A percentile compares a stretch with the other conserved stretches of the same genome.
Conservation (phyloP, 1,139 yeast genomes). For the Kodamaea sp. region DNA sequence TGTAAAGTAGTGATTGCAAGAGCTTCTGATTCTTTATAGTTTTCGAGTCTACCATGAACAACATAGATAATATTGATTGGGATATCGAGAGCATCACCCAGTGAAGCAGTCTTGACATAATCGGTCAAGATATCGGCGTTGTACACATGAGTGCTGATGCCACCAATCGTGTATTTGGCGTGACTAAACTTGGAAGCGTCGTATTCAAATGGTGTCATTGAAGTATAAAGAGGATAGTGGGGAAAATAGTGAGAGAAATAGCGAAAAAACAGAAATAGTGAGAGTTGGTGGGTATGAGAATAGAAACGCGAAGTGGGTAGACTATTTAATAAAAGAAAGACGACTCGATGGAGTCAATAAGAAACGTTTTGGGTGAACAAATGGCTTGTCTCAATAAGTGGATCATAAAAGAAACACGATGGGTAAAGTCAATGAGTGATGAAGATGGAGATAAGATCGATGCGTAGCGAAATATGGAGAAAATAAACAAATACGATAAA, state of each 20-base stretch:
- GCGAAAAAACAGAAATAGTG: neutral
- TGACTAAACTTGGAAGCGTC: slow-evolving; percentile 24
- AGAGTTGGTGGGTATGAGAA: neutral
- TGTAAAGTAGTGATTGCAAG: slow-evolving; percentile 29
- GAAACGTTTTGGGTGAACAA: too few species aligned
- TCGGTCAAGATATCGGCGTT: slow-evolving; percentile 26
- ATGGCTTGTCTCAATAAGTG: too few species aligned
- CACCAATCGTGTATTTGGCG: slow-evolving; percentile 27
- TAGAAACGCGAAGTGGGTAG: neutral
- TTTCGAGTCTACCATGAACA: slow-evolving; percentile 36
- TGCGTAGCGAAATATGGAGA: too few species aligned
- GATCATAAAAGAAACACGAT: too few species aligned
- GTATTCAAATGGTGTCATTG: slow-evolving; percentile 19
- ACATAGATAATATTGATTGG: slow-evolving; percentile 38
- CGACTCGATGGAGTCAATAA: neutral
- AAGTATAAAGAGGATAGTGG: neutral
- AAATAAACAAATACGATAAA: too few species aligned
- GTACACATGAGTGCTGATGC: slow-evolving; percentile 33
- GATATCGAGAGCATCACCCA: slow-evolving; percentile 15
- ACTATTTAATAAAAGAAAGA: too few species aligned
- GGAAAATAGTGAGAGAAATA: too few species aligned
- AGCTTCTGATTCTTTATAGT: slow-evolving; percentile 28
- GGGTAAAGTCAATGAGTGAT: neutral
- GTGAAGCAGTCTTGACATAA: slow-evolving; percentile 20
- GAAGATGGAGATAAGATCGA: too few species aligned